Evolutionary conservation across 768 basidiomycete species (phyloP).

Genomic region (Hygrocybe coccinea): DNA sequence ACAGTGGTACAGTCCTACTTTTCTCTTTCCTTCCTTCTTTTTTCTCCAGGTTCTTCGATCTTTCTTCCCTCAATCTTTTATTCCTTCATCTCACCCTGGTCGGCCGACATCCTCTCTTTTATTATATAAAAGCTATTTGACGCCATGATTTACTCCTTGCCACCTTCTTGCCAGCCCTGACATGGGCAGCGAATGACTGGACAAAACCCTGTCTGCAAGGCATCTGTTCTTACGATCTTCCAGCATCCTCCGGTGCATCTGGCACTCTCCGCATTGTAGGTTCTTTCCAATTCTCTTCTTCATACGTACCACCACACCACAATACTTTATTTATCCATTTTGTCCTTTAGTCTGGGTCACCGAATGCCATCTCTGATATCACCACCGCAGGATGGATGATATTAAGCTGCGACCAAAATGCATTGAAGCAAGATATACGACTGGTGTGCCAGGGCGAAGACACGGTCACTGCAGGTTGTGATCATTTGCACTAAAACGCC

Average conservation of each 20-base stretch:
- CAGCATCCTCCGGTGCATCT: slow-evolving; percentile 6
- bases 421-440: slow-evolving; percentile 29
- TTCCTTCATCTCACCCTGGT: too few species aligned
- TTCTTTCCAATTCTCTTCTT: neutral
- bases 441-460: slow-evolving; percentile 26
- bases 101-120: too few species aligned
- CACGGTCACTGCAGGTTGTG: slow-evolving; percentile 27
- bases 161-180: neutral
- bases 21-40: too few species aligned
- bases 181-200: slow-evolving; percentile 18
- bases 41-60: too few species aligned
- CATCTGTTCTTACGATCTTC: slow-evolving; percentile 21
- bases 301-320: too few species aligned
- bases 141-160: neutral
- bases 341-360: slow-evolving; percentile 11
- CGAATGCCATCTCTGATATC: slow-evolving; percentile 20
- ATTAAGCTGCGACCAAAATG: slow-evolving; percentile 29
- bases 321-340: neutral
- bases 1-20: too few species aligned
- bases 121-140: too few species aligned
- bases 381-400: slow-evolving; percentile 36
- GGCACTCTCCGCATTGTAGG: slow-evolving; percentile 12
- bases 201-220: slow-evolving; percentile 22
- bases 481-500: slow-evolving; percentile 34
- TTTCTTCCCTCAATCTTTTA: too few species aligned